Percentiles rank a stretch among this genome's conserved stretches.
These are phyloP conservation scores for Aspergillus vadensis DNA, from an alignment of 2,329 filamentous ascomycete species.

Conservation along the genomic window DNA sequence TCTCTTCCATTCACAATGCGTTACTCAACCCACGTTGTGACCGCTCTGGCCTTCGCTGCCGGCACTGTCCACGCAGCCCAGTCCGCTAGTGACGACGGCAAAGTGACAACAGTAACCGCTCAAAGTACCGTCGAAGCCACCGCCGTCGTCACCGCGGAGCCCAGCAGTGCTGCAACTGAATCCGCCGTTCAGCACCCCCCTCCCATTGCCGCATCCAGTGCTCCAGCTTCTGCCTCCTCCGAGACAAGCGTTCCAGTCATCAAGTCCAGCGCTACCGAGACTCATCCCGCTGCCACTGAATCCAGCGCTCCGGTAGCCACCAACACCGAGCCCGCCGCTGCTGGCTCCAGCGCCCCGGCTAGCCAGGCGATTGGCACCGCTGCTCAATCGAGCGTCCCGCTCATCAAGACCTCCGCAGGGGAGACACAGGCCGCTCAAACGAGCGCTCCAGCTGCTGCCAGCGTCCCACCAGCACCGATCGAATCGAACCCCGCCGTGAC, in stretches of 20 bases:
- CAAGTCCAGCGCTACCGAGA: background rate
- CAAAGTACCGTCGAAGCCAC: background rate
- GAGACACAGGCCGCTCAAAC: background rate
- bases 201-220: constrained; percentile 16
- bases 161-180: background rate
- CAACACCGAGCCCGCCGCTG: constrained; percentile 5
- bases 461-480: background rate
- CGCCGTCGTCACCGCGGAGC: background rate
- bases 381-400: background rate
- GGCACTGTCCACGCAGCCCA: constrained; percentile 16
- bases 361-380: background rate
- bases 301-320: constrained; percentile 8
- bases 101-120: background rate
- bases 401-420: background rate
- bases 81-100: background rate
- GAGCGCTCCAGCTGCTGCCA: background rate
- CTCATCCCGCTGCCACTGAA: constrained; percentile 1
- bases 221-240: constrained; percentile 3
- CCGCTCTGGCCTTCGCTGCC: constrained; percentile 24
- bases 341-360: constrained; percentile 23
- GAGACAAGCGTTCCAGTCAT: background rate
- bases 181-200: background rate
- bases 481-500: background rate
- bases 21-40: constrained; percentile 26
- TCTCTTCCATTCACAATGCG: constrained; percentile 29